phyloP scores from a whole-genome alignment of 2,329 filamentous ascomycete genomes.

The Aspergillus transmontanensis region DNA sequence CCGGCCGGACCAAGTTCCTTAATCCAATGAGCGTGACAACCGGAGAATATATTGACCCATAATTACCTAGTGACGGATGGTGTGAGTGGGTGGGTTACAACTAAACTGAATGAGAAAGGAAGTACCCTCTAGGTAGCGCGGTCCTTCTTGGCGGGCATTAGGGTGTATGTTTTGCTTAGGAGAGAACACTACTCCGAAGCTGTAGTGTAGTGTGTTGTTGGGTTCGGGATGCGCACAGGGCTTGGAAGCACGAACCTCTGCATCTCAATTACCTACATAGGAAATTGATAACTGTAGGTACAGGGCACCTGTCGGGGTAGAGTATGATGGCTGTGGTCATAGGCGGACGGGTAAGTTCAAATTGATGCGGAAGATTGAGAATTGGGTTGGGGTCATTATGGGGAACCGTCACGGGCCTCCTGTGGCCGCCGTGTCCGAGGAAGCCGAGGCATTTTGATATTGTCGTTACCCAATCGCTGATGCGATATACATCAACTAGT shows the following conservation, averaged over 20 bases:
- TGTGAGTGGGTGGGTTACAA: neutral
- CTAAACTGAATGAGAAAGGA: neutral
- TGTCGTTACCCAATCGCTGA: neutral
- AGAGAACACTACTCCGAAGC: neutral
- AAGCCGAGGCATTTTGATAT: neutral
- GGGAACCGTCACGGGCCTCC: neutral
- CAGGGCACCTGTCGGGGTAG: neutral
- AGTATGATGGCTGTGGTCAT: neutral
- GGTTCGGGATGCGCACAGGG: neutral
- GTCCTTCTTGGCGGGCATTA: neutral
- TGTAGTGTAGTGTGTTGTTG: neutral
- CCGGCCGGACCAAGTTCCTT: neutral
- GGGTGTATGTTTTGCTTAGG: neutral
- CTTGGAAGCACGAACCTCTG: neutral
- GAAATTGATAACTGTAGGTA: neutral
- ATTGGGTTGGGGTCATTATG: neutral
- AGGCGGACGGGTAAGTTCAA: neutral
- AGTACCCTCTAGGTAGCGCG: neutral
- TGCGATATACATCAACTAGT: neutral
- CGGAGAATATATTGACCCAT: slow-evolving; percentile 1
- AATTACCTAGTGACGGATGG: neutral
- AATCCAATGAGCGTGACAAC: neutral
- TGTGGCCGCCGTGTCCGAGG: neutral
- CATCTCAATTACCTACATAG: neutral
- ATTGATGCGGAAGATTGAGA: neutral